Percentiles rank a stretch among this genome's conserved stretches.
Conservation (phyloP, 768 basidiomycete species). For the Piloderma croceum region DNA sequence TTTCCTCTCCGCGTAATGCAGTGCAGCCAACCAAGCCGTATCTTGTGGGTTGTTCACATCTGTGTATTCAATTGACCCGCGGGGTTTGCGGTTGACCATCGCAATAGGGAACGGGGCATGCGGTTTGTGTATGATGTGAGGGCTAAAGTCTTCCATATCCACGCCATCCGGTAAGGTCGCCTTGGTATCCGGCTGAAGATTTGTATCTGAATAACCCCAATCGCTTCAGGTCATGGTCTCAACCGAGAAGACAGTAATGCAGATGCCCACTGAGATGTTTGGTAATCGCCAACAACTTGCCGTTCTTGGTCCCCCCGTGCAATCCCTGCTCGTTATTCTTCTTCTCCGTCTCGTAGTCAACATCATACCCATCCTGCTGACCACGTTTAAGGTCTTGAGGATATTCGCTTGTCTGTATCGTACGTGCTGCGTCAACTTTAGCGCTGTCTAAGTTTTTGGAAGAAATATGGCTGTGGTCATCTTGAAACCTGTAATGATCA, state of each 20-base stretch:
- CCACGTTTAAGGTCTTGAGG: too few relatives aligned
- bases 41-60: constrained; percentile 54
- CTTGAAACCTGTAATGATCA: too few relatives aligned
- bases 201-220: constrained; percentile 25
- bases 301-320: too few relatives aligned
- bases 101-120: constrained; percentile 59
- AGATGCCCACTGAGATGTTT: constrained; percentile 33
- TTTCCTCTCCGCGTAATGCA: constrained; percentile 51
- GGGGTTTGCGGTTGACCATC: constrained; percentile 57
- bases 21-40: constrained; percentile 60
- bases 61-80: constrained; percentile 47
- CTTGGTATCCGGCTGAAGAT: constrained; percentile 29
- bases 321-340: too few relatives aligned
- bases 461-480: too few relatives aligned
- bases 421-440: too few relatives aligned
- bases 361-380: too few relatives aligned
- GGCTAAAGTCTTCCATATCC: constrained; percentile 46
- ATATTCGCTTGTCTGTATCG: too few relatives aligned
- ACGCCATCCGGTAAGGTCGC: constrained; percentile 24
- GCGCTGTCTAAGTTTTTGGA: too few relatives aligned
- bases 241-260: background rate
- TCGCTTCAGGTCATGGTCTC: too few relatives aligned
- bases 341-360: too few relatives aligned
- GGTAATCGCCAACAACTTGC: constrained; percentile 33
- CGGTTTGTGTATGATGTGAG: constrained; percentile 54